Evolutionary conservation across 352 stramenopile species (phyloP).

Genomic region (Phytopythium montanum): DNA sequence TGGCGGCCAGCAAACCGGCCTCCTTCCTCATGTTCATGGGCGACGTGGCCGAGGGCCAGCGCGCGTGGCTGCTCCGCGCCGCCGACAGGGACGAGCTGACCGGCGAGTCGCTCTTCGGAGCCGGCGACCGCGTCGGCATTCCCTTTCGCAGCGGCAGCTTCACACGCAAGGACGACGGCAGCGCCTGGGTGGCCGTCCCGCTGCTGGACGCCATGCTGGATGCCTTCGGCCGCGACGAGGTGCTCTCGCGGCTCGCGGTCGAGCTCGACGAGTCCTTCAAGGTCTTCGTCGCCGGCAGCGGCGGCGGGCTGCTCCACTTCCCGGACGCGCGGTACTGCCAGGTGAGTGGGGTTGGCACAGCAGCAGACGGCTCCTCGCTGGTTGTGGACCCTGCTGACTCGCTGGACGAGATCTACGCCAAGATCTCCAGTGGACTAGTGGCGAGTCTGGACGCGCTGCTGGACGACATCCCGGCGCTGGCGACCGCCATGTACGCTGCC

Average conservation of each 20-base stretch:
- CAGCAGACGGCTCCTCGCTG: background rate
- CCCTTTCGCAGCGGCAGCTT: slow-evolving; percentile 28
- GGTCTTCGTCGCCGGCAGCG: slow-evolving; percentile 23
- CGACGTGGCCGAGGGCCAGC: slow-evolving; percentile 25
- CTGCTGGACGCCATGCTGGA: slow-evolving; percentile 29
- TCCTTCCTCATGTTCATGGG: slow-evolving; percentile 51
- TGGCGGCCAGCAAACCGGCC: slow-evolving; percentile 26
- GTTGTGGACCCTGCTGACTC: slow-evolving; percentile 12
- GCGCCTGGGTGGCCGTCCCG: slow-evolving; percentile 31
- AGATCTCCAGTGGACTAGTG: slow-evolving; percentile 30
- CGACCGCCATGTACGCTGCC: slow-evolving; percentile 11
- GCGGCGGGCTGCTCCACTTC: slow-evolving; percentile 33
- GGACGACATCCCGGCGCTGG: slow-evolving; percentile 14
- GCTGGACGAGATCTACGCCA: slow-evolving; percentile 27
- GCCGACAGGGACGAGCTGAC: slow-evolving; percentile 26
- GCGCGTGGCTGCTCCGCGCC: slow-evolving; percentile 29
- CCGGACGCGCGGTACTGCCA: slow-evolving; percentile 29
- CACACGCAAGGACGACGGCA: slow-evolving; percentile 41
- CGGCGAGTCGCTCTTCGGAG: slow-evolving; percentile 29
- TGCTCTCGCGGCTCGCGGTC: slow-evolving; percentile 13
- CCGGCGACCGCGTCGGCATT: slow-evolving; percentile 21
- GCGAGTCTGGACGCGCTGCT: slow-evolving; percentile 22
- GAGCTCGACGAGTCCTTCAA: slow-evolving; percentile 30
- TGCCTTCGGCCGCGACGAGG: slow-evolving; percentile 16
- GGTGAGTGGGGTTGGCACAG: slow-evolving; percentile 17